Base-by-base conservation (phyloP, 345 rosid species). In the Dipteronia sinensis region DNA sequence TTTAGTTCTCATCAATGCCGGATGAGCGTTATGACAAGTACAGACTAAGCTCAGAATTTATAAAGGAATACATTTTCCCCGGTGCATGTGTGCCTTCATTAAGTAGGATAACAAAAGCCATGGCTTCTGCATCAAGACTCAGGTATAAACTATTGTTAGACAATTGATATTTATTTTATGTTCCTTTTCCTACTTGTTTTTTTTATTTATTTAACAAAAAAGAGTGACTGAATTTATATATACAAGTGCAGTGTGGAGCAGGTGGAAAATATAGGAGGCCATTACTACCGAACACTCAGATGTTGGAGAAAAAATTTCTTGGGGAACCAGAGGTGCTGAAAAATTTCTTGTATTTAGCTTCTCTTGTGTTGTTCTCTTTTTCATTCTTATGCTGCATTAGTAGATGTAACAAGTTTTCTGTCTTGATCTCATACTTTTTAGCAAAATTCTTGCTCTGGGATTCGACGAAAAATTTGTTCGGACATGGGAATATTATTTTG, bases 401-500 rank as follows among this genome's bases (percentile, higher is more conserved):
- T 17, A 31, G 34, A 31, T 4, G 7, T 56, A 16, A 16, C 15
- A 4, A 58, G 4, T 2, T 22, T n/a, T 69, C 10, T 20, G 10
- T 65, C 13, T n/a, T 10, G 40, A 71, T 13, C n/a, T 34, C 44
- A 8, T 78, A 6, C 49, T 56, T 53, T 67, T 58, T 81, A 93
- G 99, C 77, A 73, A 91, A 88, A 90, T 93, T 78, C 44, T 74
- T 75, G 86, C 83, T 25, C 81, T 96, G 65, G 98, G 97, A 82
- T 92, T 96, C 80, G 66, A 88, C 58, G 91, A 96, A 29, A 83
- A 90, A 77, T 96, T 96, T 87, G 76, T 91, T 4, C 77, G 97
- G 49, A 94, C 97, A n/a, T 96, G 98, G 98, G 97, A 93, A 73
- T 96, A 93, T 71, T 96, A 96, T 82, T 96, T 96, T 38, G 97